Conservation (phyloP, 2,329 filamentous ascomycete genomes). For the Cercospora beticola region DNA sequence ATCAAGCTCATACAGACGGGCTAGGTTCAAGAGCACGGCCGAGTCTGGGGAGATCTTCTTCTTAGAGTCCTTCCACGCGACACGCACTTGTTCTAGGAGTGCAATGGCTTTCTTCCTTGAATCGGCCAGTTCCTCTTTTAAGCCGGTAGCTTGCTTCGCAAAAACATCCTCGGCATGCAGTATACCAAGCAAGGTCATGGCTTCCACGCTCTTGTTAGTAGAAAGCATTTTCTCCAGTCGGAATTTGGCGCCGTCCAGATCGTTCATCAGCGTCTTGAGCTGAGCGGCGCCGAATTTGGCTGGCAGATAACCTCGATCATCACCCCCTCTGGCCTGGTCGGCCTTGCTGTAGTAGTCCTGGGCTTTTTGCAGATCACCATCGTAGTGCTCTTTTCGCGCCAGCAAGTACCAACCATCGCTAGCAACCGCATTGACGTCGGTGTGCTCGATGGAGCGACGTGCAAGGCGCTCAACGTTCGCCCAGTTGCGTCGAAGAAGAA, state of each 20-base stretch:
- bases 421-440: conserved; percentile 92
- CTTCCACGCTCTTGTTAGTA: conserved; percentile 70
- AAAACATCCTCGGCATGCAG: conserved; percentile 95
- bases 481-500: conserved; percentile 77
- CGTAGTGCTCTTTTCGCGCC: conserved; percentile 85
- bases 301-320: conserved; percentile 87
- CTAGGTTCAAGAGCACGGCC: conserved; percentile 85
- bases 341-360: conserved; percentile 85
- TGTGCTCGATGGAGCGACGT: conserved; percentile 90
- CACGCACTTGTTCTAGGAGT: conserved; percentile 79
- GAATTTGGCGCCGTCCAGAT: conserved; percentile 89
- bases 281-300: conserved; percentile 95
- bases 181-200: conserved; percentile 87
- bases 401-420: conserved; percentile 97
- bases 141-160: conserved; percentile 65
- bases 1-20: conserved; percentile 83
- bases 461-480: conserved; percentile 81
- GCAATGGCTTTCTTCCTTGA: conserved; percentile 84
- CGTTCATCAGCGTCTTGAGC: conserved; percentile 77
- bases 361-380: conserved; percentile 71
- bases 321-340: conserved; percentile 85
- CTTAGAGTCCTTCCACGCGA: conserved; percentile 90
- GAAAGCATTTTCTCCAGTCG: conserved; percentile 84
- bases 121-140: conserved; percentile 80
- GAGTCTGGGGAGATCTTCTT: conserved; percentile 78